These are phyloP conservation scores for Rachicladosporium sp. DNA, from an alignment of 2,329 filamentous ascomycete species.

Conservation along the genomic window DNA sequence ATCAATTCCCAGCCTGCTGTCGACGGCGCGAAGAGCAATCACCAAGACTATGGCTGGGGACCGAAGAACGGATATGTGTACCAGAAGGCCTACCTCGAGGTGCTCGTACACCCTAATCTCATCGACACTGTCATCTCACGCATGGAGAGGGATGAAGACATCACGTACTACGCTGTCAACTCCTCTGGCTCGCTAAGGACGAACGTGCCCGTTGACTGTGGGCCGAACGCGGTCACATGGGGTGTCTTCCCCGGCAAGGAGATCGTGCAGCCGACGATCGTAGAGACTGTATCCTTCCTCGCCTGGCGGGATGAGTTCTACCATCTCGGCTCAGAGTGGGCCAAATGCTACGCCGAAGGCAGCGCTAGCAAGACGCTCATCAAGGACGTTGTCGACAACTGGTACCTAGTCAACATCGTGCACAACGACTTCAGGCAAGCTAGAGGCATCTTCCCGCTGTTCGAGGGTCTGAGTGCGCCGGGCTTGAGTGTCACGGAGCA, in stretches of 20 bases:
- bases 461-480: conserved; percentile 50
- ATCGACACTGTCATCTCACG: conserved; percentile 65
- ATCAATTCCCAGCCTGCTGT: conserved; percentile 97
- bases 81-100: conserved; percentile 93
- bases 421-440: conserved; percentile 94
- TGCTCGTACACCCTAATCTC: conserved; percentile 70
- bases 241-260: conserved; percentile 98
- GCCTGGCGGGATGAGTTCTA: conserved; percentile 99
- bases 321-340: conserved; percentile 84
- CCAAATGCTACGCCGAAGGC: conserved; percentile 68
- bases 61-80: conserved; percentile 93
- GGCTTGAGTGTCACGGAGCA: conserved; percentile 1
- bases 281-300: conserved; percentile 92
- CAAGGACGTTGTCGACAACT: conserved; percentile 71
- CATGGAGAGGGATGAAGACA: conserved; percentile 63
- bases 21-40: conserved; percentile 75
- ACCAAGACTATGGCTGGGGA: conserved; percentile 86
- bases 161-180: conserved; percentile 92
- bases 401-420: conserved; percentile 94
- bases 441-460: conserved; percentile 70
- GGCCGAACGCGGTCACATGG: conserved; percentile 96
- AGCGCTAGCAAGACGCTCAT: conserved; percentile 71
- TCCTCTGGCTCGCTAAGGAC: conserved; percentile 70
- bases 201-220: conserved; percentile 68
- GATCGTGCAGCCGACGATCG: conserved; percentile 99